A percentile compares a stretch with the other conserved stretches of the same genome.
Evolutionary conservation across 2,329 filamentous ascomycete genomes (phyloP).

Genomic region (Pyrenophora seminiperda): DNA sequence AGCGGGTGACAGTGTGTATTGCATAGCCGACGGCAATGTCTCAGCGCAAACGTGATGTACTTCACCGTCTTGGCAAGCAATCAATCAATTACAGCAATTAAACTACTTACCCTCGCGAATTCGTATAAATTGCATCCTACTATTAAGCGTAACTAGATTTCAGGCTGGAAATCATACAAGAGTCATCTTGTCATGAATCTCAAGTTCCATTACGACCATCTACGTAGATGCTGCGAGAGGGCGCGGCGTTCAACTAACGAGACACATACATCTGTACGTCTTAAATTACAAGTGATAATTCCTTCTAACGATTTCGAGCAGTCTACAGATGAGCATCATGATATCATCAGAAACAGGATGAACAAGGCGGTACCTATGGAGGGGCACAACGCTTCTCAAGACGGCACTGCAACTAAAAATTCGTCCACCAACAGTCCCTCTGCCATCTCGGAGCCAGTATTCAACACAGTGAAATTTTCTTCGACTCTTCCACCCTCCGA

Average conservation of each 20-base stretch:
- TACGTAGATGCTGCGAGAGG: not conserved
- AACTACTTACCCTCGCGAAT: not conserved
- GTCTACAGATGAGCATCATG: not conserved
- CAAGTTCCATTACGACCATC: not conserved
- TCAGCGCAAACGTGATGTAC: slow-evolving; percentile 2
- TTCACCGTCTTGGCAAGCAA: not conserved
- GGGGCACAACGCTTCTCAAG: not conserved
- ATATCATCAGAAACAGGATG: not conserved
- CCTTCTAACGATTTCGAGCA: not conserved
- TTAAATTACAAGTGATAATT: not conserved
- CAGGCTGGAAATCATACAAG: not conserved
- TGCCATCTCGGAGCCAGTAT: not conserved
- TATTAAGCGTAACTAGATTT: not conserved
- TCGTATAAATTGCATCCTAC: no score
- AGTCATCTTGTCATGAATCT: not conserved
- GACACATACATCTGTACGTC: not conserved
- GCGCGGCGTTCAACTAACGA: not conserved
- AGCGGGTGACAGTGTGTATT: not conserved
- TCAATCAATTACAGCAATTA: not conserved
- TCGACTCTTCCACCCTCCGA: slow-evolving; percentile 1
- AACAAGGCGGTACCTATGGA: not conserved
- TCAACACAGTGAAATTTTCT: no score
- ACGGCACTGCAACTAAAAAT: not conserved
- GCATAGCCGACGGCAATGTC: slow-evolving; percentile 1
- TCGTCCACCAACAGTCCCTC: not conserved